Evolutionary conservation across 106 monocot genomes (phyloP).

Genomic region (Alisma plantagoaquatica): DNA sequence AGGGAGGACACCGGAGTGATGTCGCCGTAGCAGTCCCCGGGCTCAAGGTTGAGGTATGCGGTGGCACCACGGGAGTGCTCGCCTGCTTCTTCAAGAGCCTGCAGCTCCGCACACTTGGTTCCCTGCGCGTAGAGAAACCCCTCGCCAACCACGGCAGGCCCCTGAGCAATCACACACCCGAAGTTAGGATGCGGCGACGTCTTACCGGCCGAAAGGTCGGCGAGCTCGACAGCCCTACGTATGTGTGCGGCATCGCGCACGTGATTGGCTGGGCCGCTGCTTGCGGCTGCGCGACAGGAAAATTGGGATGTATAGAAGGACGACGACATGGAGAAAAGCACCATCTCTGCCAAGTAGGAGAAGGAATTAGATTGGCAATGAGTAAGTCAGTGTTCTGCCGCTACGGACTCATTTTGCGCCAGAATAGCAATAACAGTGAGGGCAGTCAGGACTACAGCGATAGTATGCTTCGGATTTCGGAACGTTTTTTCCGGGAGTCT

Average conservation of each 20-base stretch:
- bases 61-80: slow-evolving; percentile 57
- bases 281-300: too few species aligned
- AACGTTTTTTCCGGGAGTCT: too few species aligned
- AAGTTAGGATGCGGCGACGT: slow-evolving; percentile 92
- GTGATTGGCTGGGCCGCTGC: slow-evolving; percentile 3
- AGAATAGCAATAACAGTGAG: too few species aligned
- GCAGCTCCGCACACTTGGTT: slow-evolving; percentile 87
- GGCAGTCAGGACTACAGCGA: too few species aligned
- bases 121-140: slow-evolving; percentile 95
- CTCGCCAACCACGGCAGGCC: slow-evolving; percentile 40
- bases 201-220: slow-evolving; percentile 67
- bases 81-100: slow-evolving; percentile 62
- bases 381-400: too few species aligned
- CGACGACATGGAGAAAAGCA: too few species aligned
- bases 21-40: slow-evolving; percentile 86
- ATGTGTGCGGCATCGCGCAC: slow-evolving; percentile 33
- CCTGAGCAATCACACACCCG: slow-evolving; percentile 62
- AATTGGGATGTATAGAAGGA: too few species aligned
- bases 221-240: slow-evolving; percentile 53
- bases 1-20: slow-evolving; percentile 63
- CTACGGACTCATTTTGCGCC: too few species aligned
- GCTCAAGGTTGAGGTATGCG: slow-evolving; percentile 85
- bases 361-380: too few species aligned
- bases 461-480: too few species aligned
- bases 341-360: too few species aligned